phyloP scores from a whole-genome alignment of 1,284 basidiomycete genomes.

The Papiliotrema laurentii region DNA sequence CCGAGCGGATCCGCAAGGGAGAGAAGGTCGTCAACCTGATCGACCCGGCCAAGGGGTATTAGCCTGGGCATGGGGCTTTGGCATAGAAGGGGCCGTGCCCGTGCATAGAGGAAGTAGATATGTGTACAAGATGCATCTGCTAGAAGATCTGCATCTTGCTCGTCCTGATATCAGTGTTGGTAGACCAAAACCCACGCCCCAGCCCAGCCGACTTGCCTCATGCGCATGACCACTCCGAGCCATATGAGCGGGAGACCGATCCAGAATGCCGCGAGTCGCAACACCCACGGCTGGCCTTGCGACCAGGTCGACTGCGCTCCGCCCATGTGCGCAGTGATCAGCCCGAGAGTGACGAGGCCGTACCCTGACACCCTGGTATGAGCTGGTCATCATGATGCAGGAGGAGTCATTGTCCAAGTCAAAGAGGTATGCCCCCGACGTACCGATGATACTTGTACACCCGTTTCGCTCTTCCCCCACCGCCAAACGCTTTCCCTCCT shows the following conservation, averaged over 20 bases:
- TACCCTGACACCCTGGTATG: slow-evolving; percentile 38
- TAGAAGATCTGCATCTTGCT: slow-evolving; percentile 33
- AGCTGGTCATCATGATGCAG: neutral
- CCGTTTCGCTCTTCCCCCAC: slow-evolving; percentile 30
- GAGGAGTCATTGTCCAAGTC: neutral
- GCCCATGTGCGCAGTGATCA: slow-evolving; percentile 38
- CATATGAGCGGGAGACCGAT: slow-evolving; percentile 35
- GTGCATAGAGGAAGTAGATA: neutral
- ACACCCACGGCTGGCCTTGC: slow-evolving; percentile 6
- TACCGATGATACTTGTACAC: slow-evolving; percentile 47
- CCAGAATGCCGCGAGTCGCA: slow-evolving; percentile 25
- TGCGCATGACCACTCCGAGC: slow-evolving; percentile 27
- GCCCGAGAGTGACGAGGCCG: slow-evolving; percentile 29
- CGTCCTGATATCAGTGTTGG: slow-evolving; percentile 7
- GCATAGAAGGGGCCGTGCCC: neutral
- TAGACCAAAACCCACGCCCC: neutral
- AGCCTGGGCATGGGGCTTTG: neutral
- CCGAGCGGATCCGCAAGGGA: slow-evolving; percentile 35
- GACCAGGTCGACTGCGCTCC: slow-evolving; percentile 40
- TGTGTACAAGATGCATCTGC: too few species aligned
- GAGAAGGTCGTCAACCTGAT: slow-evolving; percentile 38
- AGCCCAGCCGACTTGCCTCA: slow-evolving; percentile 30
- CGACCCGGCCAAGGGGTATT: slow-evolving; percentile 36
- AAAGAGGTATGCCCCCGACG: too few species aligned
- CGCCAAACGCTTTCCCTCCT: slow-evolving; percentile 28